Conservation (phyloP, 1,284 basidiomycete genomes). For the Leccinum pachyderme region DNA sequence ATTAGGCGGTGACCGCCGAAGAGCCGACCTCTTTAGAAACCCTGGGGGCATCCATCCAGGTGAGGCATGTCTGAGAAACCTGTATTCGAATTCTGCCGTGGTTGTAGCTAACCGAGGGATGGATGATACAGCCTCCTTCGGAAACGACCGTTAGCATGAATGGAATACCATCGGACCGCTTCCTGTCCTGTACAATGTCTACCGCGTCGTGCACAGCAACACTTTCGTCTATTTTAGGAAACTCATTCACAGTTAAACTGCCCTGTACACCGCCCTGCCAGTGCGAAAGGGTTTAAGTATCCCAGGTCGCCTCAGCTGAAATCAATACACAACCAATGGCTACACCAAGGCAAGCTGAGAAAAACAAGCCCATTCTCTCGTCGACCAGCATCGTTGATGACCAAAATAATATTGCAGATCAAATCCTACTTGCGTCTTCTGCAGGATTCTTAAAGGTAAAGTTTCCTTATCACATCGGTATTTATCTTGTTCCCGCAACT, state of each 20-base stretch:
- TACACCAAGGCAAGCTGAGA: slow-evolving; percentile 11
- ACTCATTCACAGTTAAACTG: not conserved
- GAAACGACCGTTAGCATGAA: not conserved
- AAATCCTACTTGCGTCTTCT: slow-evolving; percentile 73
- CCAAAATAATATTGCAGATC: slow-evolving; percentile 31
- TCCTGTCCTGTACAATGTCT: not conserved
- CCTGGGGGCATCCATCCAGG: not conserved
- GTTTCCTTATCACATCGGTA: not conserved
- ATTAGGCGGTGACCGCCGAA: no score
- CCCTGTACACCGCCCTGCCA: not conserved
- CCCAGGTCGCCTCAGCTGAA: no score
- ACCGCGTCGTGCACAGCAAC: not conserved
- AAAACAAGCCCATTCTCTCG: not conserved
- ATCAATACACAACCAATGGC: slow-evolving; percentile 2
- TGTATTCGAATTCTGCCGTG: not conserved
- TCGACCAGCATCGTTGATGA: not conserved
- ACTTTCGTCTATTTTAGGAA: not conserved
- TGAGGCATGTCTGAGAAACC: not conserved
- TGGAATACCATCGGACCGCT: not conserved
- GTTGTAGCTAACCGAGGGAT: not conserved
- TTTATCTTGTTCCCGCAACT: no score
- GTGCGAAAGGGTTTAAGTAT: not conserved
- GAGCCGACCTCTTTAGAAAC: not conserved
- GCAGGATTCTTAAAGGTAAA: slow-evolving; percentile 85
- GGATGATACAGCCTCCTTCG: not conserved